phyloP scores from a whole-genome alignment of 768 basidiomycete species.

The Cyclocybe aegerita region DNA sequence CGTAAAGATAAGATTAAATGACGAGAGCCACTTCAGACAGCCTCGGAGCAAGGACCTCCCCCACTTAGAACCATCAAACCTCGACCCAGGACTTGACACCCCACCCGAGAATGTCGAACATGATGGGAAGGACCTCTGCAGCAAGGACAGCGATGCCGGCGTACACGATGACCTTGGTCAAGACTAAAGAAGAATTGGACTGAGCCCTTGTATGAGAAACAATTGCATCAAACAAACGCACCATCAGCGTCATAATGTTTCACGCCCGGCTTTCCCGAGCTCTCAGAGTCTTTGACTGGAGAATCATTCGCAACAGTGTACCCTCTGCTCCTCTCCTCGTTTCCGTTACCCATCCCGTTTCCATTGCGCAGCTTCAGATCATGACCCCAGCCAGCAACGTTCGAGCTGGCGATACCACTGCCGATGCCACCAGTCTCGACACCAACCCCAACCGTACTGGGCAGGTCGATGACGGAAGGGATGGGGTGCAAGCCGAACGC shows the following conservation, averaged over 20 bases:
- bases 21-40: no score
- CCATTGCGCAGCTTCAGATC: conserved; percentile 58
- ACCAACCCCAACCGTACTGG: conserved; percentile 42
- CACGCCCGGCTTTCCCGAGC: conserved; percentile 33
- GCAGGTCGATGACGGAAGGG: conserved; percentile 85
- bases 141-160: conserved; percentile 79
- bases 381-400: conserved; percentile 46
- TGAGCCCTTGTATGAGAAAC: background rate
- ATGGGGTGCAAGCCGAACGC: conserved; percentile 62
- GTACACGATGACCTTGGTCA: conserved; percentile 91
- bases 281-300: conserved; percentile 28
- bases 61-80: no score
- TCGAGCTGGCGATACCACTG: conserved; percentile 24
- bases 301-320: conserved; percentile 9
- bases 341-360: conserved; percentile 11
- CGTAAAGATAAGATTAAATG: no score
- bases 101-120: conserved; percentile 71
- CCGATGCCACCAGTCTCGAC: conserved; percentile 47
- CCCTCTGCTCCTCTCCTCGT: conserved; percentile 23
- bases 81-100: conserved; percentile 43
- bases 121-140: conserved; percentile 57
- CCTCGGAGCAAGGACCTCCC: no score
- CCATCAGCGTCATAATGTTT: conserved; percentile 89
- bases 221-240: conserved; percentile 31
- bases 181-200: conserved; percentile 42